These are phyloP conservation scores for Mycena venus DNA, from an alignment of 768 basidiomycete genomes.

Conservation along the genomic window DNA sequence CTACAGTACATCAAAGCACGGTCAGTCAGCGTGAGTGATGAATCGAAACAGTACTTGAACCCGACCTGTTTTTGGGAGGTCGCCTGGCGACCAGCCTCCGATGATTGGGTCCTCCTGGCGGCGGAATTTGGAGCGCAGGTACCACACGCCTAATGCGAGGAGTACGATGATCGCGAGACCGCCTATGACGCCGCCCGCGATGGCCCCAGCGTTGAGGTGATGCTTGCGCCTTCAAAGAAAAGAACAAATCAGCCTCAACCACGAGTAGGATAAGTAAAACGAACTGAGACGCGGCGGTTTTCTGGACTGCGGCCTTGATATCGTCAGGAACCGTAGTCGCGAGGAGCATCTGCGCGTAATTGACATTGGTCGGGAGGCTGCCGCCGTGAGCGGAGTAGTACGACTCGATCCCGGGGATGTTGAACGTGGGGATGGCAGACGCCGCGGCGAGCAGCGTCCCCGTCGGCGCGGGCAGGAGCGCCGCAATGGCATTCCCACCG, in stretches of 20 bases:
- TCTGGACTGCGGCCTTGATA: slow-evolving; percentile 6
- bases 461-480: slow-evolving; percentile 1
- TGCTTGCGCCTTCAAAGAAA: neutral
- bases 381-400: slow-evolving; percentile 17
- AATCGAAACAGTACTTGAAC: neutral
- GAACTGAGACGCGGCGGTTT: neutral
- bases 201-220: neutral
- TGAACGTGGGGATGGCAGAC: slow-evolving; percentile 19
- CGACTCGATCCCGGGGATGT: slow-evolving; percentile 9
- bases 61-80: neutral
- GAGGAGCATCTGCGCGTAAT: slow-evolving; percentile 21
- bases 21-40: neutral
- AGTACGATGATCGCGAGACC: neutral
- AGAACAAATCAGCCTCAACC: neutral
- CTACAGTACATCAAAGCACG: neutral
- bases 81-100: neutral
- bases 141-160: neutral
- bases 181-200: slow-evolving; percentile 1
- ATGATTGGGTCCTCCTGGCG: neutral
- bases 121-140: neutral
- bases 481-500: neutral
- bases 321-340: slow-evolving; percentile 20
- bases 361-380: slow-evolving; percentile 20
- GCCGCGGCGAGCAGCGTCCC: slow-evolving; percentile 16
- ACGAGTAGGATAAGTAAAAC: neutral